Evolutionary conservation across 2,329 filamentous ascomycete species (phyloP), one percentile per base, ranked within the genome.

Genomic region (Sporothrix pseudoabietina): DNA sequence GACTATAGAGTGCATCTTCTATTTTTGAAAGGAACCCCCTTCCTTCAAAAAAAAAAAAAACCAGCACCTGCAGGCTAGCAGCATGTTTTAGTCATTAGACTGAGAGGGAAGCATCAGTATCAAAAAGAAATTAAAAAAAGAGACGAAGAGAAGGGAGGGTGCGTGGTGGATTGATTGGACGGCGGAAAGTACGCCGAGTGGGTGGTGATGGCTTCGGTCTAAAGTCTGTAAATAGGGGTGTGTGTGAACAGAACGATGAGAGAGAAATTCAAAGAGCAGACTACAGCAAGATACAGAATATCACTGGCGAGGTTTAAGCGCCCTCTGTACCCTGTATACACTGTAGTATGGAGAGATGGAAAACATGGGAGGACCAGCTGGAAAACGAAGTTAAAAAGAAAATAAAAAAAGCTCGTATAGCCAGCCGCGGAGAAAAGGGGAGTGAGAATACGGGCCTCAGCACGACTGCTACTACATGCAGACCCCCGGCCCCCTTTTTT

Each of bases 361-460:
- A 59, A n/a, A 35, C 41, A 52, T 70, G 68, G 12, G 52, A 57
- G 52, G 49, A 30, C 35, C 68, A 52, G 68, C 68, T 22, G 7
- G 9, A 41, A 19, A 30, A 47, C 22, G 41, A 41, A 54, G 30
- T 22, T 35, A 32, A 71, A 57, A 70, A 47, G n/a, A 44, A 44
- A 44, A 44, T 44, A 44, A 44, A 30, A 35, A 71, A 59, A 61
- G 35, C 68, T 70, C 68, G 68, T 71, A 71, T 71, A 71, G 68
- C 68, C 52, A 57, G 65, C 47, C 14, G 30, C n/a, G 10, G 19
- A 54, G 14, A 32, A 5, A 10, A 6, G 65, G n/a, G 44, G 44
- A 12, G 26, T 22, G 39, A 52, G 65, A 52, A 68, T 41, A 61
- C 55, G 35, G 35, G 30, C 55, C 32, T 39, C 55, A n/a, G 30